phyloP scores from a whole-genome alignment of 2,329 filamentous ascomycete genomes.

The Paecilomyces variotii region DNA sequence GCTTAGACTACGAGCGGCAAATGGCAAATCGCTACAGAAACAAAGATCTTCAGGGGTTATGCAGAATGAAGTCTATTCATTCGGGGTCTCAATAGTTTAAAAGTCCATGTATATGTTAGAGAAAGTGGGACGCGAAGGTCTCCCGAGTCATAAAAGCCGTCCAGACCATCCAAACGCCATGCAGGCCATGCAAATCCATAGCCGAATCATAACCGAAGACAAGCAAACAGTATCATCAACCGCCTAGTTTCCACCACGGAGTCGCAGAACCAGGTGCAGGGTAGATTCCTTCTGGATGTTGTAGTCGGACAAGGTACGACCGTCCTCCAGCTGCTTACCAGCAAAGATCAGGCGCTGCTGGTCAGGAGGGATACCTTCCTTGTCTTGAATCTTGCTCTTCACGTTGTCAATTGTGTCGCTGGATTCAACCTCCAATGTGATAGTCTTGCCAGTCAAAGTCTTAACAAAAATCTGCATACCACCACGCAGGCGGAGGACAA shows the following conservation, averaged over 20 bases:
- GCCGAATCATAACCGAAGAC: slow-evolving; percentile 14
- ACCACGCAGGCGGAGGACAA: slow-evolving; percentile 74
- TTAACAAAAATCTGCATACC: slow-evolving; percentile 83
- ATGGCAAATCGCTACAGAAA: background rate
- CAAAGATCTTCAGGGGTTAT: background rate
- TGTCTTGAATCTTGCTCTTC: slow-evolving; percentile 69
- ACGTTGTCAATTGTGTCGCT: slow-evolving; percentile 65
- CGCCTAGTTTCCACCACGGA: slow-evolving; percentile 44
- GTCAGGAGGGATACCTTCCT: slow-evolving; percentile 67
- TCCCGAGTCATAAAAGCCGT: slow-evolving; percentile 12
- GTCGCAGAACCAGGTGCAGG: slow-evolving; percentile 55
- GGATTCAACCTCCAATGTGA: slow-evolving; percentile 60
- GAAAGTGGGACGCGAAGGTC: slow-evolving; percentile 16
- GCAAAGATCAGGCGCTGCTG: slow-evolving; percentile 65
- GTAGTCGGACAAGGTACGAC: slow-evolving; percentile 46
- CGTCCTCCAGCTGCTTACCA: slow-evolving; percentile 55
- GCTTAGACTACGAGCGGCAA: background rate
- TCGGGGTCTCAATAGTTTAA: background rate
- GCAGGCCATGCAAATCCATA: slow-evolving; percentile 23
- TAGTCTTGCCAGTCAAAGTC: slow-evolving; percentile 68
- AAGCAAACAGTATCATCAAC: slow-evolving; percentile 6
- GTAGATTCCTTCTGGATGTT: slow-evolving; percentile 56
- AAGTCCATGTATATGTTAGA: slow-evolving; percentile 1
- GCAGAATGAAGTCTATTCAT: background rate
- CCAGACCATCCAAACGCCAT: slow-evolving; percentile 31